Conservation (phyloP, 371 early-diverging fungal genomes). For the Syncephalastrum contaminatum region DNA sequence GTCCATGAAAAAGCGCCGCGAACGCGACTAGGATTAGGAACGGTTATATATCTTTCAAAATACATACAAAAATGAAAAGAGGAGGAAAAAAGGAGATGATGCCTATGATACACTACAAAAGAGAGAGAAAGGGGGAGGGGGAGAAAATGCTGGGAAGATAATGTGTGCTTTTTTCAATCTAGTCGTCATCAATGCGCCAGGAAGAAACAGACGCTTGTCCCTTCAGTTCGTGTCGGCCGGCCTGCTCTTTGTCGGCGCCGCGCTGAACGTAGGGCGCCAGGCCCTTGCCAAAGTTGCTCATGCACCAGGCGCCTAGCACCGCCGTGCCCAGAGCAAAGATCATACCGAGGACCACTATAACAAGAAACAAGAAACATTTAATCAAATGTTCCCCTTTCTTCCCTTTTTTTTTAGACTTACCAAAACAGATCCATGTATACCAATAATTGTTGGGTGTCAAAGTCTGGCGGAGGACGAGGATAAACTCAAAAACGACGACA, state of each 20-base stretch:
- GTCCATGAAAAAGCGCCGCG: constrained; percentile 18
- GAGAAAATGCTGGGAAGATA: not conserved
- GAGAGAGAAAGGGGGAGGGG: not conserved
- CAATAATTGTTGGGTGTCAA: constrained; percentile 24
- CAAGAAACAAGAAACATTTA: not conserved
- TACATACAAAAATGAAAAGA: not conserved
- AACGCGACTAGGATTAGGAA: constrained; percentile 3
- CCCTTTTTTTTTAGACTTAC: constrained; percentile 23
- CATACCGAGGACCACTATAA: constrained; percentile 35
- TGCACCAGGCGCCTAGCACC: constrained; percentile 25
- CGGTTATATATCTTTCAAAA: not conserved
- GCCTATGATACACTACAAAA: not conserved
- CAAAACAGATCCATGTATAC: constrained; percentile 50
- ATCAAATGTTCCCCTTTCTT: not conserved
- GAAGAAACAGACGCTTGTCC: constrained; percentile 15
- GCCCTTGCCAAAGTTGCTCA: constrained; percentile 40
- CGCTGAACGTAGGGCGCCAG: constrained; percentile 45
- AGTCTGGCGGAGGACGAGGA: constrained; percentile 33
- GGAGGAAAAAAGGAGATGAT: not conserved
- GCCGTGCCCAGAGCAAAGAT: constrained; percentile 30
- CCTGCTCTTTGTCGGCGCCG: constrained; percentile 27
- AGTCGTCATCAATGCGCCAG: constrained; percentile 49
- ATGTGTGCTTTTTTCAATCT: not conserved
- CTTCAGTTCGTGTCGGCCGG: constrained; percentile 13
- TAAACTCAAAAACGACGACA: constrained; percentile 29